Conservation (phyloP, 176 grass and related monocot species). For the Guadua angustifolia region DNA sequence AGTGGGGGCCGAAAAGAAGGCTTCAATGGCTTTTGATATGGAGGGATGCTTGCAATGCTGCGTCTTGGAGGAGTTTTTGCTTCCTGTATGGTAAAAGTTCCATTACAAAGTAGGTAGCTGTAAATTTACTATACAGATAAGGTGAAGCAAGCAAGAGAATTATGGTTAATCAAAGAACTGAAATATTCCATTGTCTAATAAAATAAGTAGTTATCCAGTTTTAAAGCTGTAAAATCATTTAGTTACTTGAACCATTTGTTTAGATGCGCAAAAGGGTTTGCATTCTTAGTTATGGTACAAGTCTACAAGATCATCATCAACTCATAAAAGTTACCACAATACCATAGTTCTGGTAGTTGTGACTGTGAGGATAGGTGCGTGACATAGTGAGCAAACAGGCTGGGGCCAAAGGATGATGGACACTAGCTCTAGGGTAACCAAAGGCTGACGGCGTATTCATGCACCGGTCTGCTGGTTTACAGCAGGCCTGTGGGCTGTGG, state of each 20-base stretch:
- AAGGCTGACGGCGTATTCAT: conserved; percentile 25
- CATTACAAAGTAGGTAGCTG: conserved; percentile 11
- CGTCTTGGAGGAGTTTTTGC: conserved; percentile 45
- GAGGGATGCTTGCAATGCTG: conserved; percentile 57
- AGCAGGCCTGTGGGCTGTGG: conserved; percentile 4
- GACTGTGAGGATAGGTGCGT: not conserved
- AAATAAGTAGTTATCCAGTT: not conserved
- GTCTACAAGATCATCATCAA: not conserved
- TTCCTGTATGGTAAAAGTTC: conserved; percentile 56
- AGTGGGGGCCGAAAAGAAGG: conserved; percentile 66
- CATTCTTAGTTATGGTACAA: not conserved
- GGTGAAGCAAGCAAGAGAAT: not conserved
- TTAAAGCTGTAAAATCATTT: not conserved
- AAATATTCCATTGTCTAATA: not conserved
- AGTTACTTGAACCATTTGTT: conserved; percentile 8
- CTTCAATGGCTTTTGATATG: conserved; percentile 69
- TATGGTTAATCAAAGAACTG: conserved; percentile 1
- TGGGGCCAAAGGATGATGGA: conserved; percentile 29
- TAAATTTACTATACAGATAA: conserved; percentile 20
- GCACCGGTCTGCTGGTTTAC: conserved; percentile 10
- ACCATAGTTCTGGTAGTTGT: not conserved
- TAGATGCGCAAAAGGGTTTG: not conserved
- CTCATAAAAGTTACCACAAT: not conserved
- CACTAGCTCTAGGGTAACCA: not conserved
- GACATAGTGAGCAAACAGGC: not conserved